A percentile compares a stretch with the other conserved stretches of the same genome.
phyloP scores from a whole-genome alignment of 371 early-diverging fungal genomes.

The Haplosporangium sp. region DNA sequence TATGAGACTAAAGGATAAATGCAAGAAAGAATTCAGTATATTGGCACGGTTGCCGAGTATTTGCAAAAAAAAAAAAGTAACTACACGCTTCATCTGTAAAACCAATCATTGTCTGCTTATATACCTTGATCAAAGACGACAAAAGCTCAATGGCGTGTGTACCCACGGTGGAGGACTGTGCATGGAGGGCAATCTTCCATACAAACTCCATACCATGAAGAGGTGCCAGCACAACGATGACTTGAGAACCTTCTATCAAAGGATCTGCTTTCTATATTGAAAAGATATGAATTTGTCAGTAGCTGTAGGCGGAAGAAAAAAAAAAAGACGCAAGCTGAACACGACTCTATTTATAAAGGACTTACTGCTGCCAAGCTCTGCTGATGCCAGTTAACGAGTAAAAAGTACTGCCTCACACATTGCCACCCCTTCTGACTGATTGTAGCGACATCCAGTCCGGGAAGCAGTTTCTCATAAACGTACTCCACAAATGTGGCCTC shows the following conservation, averaged over 20 bases:
- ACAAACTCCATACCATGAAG: slow-evolving; percentile 55
- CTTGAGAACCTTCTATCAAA: slow-evolving; percentile 11
- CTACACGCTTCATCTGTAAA: too few relatives aligned
- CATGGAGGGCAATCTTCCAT: slow-evolving; percentile 57
- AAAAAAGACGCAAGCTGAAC: background rate
- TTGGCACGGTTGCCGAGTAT: too few relatives aligned
- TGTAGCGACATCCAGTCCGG: slow-evolving; percentile 45
- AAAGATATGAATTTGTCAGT: background rate
- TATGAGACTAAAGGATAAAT: slow-evolving; percentile 11
- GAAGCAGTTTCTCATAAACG: slow-evolving; percentile 50
- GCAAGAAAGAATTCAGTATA: background rate
- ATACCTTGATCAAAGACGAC: slow-evolving; percentile 49
- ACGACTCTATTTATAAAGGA: background rate
- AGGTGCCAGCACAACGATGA: slow-evolving; percentile 25
- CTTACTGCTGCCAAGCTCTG: slow-evolving; percentile 30
- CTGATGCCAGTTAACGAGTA: slow-evolving; percentile 50
- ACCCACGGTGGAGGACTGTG: slow-evolving; percentile 47
- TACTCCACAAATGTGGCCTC: slow-evolving; percentile 51
- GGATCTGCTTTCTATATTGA: slow-evolving; percentile 3
- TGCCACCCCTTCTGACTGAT: slow-evolving; percentile 51
- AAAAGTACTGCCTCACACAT: slow-evolving; percentile 54
- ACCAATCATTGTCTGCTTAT: too few relatives aligned
- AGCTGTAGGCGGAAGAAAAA: background rate
- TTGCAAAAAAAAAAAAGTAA: background rate
- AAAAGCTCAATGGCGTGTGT: slow-evolving; percentile 47